Evolutionary conservation across 768 basidiomycete species (phyloP).

Genomic region (Suillus subalutaceus): DNA sequence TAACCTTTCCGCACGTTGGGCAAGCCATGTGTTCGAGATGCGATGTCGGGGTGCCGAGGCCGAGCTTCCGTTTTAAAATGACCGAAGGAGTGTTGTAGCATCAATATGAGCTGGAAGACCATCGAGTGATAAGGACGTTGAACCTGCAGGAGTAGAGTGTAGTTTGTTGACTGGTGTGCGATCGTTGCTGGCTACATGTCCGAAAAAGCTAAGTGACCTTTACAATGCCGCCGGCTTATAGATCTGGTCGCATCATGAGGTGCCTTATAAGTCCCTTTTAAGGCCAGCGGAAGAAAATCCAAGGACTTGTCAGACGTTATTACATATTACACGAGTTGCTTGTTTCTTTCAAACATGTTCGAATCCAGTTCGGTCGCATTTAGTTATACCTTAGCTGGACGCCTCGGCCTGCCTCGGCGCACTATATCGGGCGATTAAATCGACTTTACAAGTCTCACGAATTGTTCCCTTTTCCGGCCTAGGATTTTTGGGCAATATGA

Average conservation of each 20-base stretch:
- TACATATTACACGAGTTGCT: no score
- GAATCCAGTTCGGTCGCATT: no score
- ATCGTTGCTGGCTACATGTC: slow-evolving; percentile 26
- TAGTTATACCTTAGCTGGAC: no score
- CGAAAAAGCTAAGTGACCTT: background rate
- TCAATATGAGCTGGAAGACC: slow-evolving; percentile 46
- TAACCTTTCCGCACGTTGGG: slow-evolving; percentile 56
- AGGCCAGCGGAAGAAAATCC: background rate
- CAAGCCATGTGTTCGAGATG: slow-evolving; percentile 46
- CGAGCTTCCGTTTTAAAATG: slow-evolving; percentile 33
- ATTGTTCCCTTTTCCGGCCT: no score
- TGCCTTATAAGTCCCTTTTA: background rate
- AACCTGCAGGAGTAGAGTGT: slow-evolving; percentile 35
- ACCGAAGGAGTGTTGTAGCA: slow-evolving; percentile 34
- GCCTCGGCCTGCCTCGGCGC: no score
- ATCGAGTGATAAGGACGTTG: slow-evolving; percentile 56
- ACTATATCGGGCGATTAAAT: no score
- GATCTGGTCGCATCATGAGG: background rate
- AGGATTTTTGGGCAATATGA: no score
- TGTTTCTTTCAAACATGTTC: no score
- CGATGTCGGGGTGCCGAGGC: slow-evolving; percentile 48
- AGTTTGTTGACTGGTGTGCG: slow-evolving; percentile 22
- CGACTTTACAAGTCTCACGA: no score
- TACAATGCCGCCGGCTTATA: background rate
- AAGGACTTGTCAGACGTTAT: no score